Evolutionary conservation across 2,329 filamentous ascomycete species (phyloP).

Genomic region (Colletotrichum graminicola): DNA sequence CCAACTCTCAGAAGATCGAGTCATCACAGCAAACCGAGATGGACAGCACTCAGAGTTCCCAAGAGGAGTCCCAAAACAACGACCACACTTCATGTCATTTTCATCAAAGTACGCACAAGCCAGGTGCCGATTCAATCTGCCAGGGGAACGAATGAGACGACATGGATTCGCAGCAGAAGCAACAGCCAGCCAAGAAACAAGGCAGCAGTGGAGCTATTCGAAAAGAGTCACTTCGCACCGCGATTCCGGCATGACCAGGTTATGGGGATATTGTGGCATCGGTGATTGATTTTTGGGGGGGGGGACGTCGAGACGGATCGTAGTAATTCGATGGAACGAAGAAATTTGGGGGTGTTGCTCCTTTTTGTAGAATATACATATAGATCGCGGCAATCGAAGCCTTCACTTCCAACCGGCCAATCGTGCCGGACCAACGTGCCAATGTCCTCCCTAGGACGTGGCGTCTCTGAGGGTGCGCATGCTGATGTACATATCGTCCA

Average conservation of each 20-base stretch:
- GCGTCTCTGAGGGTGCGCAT: conserved; percentile 2
- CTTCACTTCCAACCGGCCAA: background rate
- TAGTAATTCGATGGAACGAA: background rate
- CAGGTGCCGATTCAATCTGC: background rate
- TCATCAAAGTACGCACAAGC: background rate
- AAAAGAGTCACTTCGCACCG: background rate
- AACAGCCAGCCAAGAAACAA: background rate
- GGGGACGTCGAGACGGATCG: background rate
- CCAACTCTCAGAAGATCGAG: background rate
- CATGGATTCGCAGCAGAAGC: conserved; percentile 3
- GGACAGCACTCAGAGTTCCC: background rate
- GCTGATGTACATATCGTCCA: conserved; percentile 13
- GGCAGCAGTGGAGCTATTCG: background rate
- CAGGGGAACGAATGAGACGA: background rate
- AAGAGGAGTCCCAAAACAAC: background rate
- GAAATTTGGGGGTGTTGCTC: background rate
- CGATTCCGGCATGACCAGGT: background rate
- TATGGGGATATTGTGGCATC: background rate
- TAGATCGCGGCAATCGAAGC: conserved; percentile 20
- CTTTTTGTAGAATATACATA: conserved; percentile 31
- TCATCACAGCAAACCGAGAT: background rate
- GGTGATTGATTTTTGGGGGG: background rate
- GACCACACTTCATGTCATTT: conserved; percentile 19
- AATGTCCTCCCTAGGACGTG: background rate
- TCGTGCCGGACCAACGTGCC: conserved; percentile 3